Base-by-base conservation (phyloP, 2,329 filamentous ascomycete species). In the Aspergillus versicolor region DNA sequence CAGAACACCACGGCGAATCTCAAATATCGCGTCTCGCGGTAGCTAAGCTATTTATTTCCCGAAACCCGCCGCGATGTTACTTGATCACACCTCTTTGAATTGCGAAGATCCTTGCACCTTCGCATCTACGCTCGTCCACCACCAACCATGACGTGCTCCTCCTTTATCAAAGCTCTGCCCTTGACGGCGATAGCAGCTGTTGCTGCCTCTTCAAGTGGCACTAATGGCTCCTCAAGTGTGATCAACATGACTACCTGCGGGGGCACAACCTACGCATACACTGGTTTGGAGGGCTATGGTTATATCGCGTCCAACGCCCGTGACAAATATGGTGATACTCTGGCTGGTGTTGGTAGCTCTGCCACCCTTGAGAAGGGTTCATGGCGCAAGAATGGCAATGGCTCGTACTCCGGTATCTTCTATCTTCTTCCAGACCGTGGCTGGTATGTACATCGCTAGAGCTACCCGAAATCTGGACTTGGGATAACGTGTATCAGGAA, bases 251-350 rank as follows among this genome's bases (percentile, higher is more conserved):
- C 83, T 6, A 81, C 73, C 13, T 89, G 87, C 71, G 84, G 83
- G 62, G 83, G 83, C 49, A 79, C 84, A 60, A 78, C 73, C 0
- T 90, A 88, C 65, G 78, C 82, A n/a, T 91, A 91, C 68, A 76
- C 87, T 52, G 79, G 82, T 56, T 81, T 91, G 9, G 86, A 84
- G 4, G 88, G 88, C 9, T 90, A 86, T 66, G 88, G 88, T 5
- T 81, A 78, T 54, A 72, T 90, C 3, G 73, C 82, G 0, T 78
- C 79, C 32, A 79, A 86, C 65, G 80, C 81, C 3, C 76, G 80
- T 32, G 88, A 91, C 73, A 86, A 87, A 67, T 87, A 82, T 63
- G 86, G 86, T 30, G 88, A 91, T 67, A 90, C 87, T 0, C 75
- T 90, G 30, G 86, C 85, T 38, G 85, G 86, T 2, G 78, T 88